Evolutionary conservation across 2,329 filamentous ascomycete species (phyloP), one percentile per base, ranked within the genome.

Genomic region (Fusarium protoensiforme): DNA sequence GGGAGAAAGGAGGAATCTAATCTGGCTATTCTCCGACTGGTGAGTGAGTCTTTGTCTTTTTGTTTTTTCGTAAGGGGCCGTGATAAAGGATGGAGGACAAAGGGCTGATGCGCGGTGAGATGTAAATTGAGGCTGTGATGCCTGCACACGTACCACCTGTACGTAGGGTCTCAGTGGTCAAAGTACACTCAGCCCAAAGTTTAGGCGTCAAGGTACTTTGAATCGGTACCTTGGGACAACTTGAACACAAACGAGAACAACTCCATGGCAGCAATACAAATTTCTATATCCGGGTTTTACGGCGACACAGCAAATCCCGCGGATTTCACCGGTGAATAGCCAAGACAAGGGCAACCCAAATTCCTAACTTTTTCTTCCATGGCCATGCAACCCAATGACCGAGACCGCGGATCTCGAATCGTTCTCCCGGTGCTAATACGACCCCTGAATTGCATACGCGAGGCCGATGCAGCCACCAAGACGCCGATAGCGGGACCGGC

Each of bases 81-180:
- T 56, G 22, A 62, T 31, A 60, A 64, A 70, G 29, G 31, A 16
- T 53, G 29, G 60, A 68, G 60, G 38, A 71, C 67, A 73, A 73
- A 71, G 71, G 36, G 59, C 51, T 51, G 41, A 14, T 56, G 22
- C 38, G 61, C 61, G 70, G 71, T 73, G 61, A 67, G 60, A 68
- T 68, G 20, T 38, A 60, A 53, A 70, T 36, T 73, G 71, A 73
- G 71, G 71, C 71, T 68, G 71, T 63, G 68, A 73, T 72, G 41
- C 64, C 46, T 54, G 64, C 61, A 73, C 71, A 74, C 71, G 71
- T 72, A 67, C 65, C 65, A 67, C 65, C 41, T 46, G 46, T 41
- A 53, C 43, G 59, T 53, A 38, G 18, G 58, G 46, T 29, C 46
- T 16, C 16, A 27, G 27, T 38, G 56, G 24, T 20, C 48, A 14